Base-by-base conservation (phyloP, 495 filamentous ascomycete genomes). In the Hypoxylon lenormandii region DNA sequence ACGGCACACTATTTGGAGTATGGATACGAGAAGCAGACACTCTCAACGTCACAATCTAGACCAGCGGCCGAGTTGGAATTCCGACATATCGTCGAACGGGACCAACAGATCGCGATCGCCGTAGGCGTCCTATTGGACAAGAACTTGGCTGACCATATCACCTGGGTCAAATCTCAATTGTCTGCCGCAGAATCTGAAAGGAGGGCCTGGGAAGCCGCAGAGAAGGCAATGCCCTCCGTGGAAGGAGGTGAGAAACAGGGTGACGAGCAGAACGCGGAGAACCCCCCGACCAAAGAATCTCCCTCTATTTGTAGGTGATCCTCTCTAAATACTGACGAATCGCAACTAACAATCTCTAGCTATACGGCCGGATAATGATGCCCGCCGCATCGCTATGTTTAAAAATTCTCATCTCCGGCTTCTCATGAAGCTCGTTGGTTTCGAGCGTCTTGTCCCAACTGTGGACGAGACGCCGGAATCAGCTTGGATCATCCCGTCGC, bases 351-450 rank as follows among this genome's bases (percentile, higher is more conserved):
- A 55, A 18, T 42, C 53, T 19, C 36, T 73, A 85, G 87, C 86
- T 54, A 81, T 97, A 54, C 89, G 83, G 66, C 84, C 91, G 1
- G 87, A 89, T 40, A 87, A 85, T 42, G 90, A 94, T 42, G 82
- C 86, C 26, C 83, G 87, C 38, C 88, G 89, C 48, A 85, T 82
- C 3, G 90, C 92, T 19, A 87, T 96, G 78, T 96, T 94, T 77
- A 93, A 91, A 69, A 93, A 97, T 71, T 88, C 90, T n/a, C 89
- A 92, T 72, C 87, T 98, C 6, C 90, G 94, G 23, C 88, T 98
- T 21, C 87, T 99, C 5, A 89, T 98, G 86, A 88, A 82, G 0
- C 82, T 93, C 3, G 80, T 90, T 46, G 91, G 92, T 4, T 86
- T 95, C 52, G 86, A 91, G 69, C 83, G 88, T 13, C 80, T 92